Evolutionary conservation across 2,329 filamentous ascomycete genomes (phyloP), one percentile per base, ranked within the genome.

Genomic region (Drechslerella stenobrocha): DNA sequence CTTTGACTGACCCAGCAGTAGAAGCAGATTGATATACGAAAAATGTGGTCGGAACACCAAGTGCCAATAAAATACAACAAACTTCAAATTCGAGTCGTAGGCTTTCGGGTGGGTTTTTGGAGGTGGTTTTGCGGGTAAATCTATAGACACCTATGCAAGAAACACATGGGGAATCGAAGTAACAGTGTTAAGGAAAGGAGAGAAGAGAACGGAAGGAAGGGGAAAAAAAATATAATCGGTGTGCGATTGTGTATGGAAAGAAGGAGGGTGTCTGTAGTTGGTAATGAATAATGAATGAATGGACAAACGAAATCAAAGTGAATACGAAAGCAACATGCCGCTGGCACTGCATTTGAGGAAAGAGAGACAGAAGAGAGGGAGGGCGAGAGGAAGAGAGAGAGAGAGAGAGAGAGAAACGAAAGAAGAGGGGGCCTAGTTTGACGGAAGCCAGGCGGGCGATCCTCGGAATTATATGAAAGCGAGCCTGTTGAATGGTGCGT

Each of bases 401-500:
- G 58, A 45, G 48, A 52, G 52, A 65, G 37, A 44, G 52, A n/a
- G 30, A 52, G 11, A 24, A 34, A 58, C 37, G 6, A 51, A 35
- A 22, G 40, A 47, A 34, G 51, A 59, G 46, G 34, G 48, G 44
- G 51, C 45, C 40, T 18, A 35, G 52, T 46, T 45, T 8, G 56
- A 26, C 20, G 37, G 40, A 28, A 20, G 32, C 52, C 47, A 67
- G 55, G 63, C 63, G 63, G 63, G 57, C 63, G 50, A 60, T 60
- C 63, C 63, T 67, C 63, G 63, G 63, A 67, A 67, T 66, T 67
- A 67, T 67, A 67, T 60, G 53, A 59, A 53, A 44, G 53, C 53
- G 53, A 53, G 60, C 55, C 56, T 67, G 55, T 67, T 60, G 48
- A 67, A 20, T n/a, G n/a, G n/a, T 42, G 37, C 37, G 22, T 42